Percentiles rank a stretch among this genome's conserved stretches.
Evolutionary conservation across 225 moss, liverwort and hornwort species (phyloP).

Genomic region (Anthoceros angustus): DNA sequence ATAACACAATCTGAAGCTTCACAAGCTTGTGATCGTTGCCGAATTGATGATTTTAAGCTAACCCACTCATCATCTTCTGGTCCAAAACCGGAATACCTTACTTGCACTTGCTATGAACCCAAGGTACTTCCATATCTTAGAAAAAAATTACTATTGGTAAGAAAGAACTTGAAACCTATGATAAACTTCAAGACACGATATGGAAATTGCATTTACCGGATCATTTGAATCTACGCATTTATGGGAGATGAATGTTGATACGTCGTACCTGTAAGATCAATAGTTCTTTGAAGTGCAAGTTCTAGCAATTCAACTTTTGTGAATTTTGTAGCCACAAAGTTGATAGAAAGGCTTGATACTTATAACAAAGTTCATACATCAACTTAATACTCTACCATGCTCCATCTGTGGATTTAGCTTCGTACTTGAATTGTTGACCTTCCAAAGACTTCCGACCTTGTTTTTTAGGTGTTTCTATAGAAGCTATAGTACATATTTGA

Average conservation of each 20-base stretch:
- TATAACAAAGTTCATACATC: too few species aligned
- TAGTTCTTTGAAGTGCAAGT: too few species aligned
- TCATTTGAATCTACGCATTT: neutral
- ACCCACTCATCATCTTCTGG: constrained; percentile 2
- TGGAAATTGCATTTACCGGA: neutral
- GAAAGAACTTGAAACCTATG: neutral
- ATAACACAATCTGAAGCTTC: constrained; percentile 7
- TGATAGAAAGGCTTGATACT: too few species aligned
- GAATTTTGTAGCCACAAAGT: too few species aligned
- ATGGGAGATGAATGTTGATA: neutral
- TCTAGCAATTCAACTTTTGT: too few species aligned
- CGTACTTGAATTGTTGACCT: neutral
- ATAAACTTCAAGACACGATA: too few species aligned
- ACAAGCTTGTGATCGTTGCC: constrained; percentile 7
- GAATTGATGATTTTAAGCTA: constrained; percentile 2
- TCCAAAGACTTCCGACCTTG: neutral
- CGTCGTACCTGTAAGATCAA: neutral
- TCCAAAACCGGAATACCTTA: neutral
- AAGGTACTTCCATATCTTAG: neutral
- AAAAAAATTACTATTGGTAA: neutral
- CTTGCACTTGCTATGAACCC: neutral
- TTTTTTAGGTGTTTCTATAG: neutral
- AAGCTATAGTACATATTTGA: neutral
- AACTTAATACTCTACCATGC: neutral
- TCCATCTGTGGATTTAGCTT: constrained; percentile 1